Percentiles rank a stretch among this genome's conserved stretches.
Evolutionary conservation across 106 monocot species (phyloP).

Genomic region (Acorus gramineus): DNA sequence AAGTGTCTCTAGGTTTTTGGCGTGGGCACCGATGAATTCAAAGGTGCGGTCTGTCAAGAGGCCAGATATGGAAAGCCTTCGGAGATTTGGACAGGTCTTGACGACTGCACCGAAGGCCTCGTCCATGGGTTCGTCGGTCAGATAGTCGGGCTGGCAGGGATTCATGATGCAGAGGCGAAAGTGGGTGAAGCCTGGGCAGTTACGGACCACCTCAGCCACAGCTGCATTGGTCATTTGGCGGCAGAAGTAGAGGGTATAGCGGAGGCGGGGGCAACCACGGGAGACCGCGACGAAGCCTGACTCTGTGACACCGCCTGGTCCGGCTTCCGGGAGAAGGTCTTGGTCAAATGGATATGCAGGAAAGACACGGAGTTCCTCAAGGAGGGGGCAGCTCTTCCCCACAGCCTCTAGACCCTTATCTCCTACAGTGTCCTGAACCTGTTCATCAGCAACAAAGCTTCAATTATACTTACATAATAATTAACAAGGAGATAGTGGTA

Average conservation of each 20-base stretch:
- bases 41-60: conserved; percentile 28
- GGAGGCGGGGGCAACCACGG: conserved; percentile 23
- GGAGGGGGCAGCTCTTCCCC: conserved; percentile 12
- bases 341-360: conserved; percentile 18
- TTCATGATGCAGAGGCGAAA: conserved; percentile 31
- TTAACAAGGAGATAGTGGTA: no score
- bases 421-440: conserved; percentile 30
- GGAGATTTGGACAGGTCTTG: conserved; percentile 17
- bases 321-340: conserved; percentile 8
- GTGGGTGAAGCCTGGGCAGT: conserved; percentile 31
- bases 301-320: conserved; percentile 22
- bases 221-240: conserved; percentile 36
- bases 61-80: conserved; percentile 30
- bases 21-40: conserved; percentile 29
- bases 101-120: conserved; percentile 35
- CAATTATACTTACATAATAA: no score
- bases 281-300: conserved; percentile 25
- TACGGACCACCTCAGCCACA: conserved; percentile 18
- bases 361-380: conserved; percentile 31
- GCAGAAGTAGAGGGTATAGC: conserved; percentile 34
- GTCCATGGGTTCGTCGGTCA: conserved; percentile 26
- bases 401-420: conserved; percentile 33
- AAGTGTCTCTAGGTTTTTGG: conserved; percentile 28
- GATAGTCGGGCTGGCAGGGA: conserved; percentile 15
- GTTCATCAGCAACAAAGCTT: neutral